phyloP scores from a whole-genome alignment of 306 rosid species.

The Rubus idaeus region DNA sequence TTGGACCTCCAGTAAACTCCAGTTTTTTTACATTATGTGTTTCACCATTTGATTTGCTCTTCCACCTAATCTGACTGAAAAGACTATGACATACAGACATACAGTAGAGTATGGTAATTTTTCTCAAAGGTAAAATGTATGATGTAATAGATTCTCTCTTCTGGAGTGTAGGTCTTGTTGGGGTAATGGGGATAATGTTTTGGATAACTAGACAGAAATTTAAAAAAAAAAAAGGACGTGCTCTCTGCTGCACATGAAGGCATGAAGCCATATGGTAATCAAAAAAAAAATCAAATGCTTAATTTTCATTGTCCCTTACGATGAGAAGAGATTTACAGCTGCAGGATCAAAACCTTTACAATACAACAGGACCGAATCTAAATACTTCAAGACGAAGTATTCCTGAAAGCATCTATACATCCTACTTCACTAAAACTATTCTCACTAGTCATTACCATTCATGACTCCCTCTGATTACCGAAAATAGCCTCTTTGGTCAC shows the following conservation, averaged over 20 bases:
- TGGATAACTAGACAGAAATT: background rate
- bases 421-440: slow-evolving; percentile 26
- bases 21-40: too few relatives aligned
- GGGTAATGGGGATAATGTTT: background rate
- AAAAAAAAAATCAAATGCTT: background rate
- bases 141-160: background rate
- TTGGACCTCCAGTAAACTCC: background rate
- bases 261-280: background rate
- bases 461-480: slow-evolving; percentile 26
- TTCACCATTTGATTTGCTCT: too few relatives aligned
- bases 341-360: slow-evolving; percentile 44
- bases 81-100: too few relatives aligned
- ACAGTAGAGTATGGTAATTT: background rate
- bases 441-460: slow-evolving; percentile 15
- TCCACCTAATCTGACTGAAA: too few relatives aligned
- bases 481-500: slow-evolving; percentile 54
- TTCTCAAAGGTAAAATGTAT: too few relatives aligned
- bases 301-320: background rate
- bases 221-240: background rate
- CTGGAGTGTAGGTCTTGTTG: background rate
- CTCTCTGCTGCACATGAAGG: background rate
- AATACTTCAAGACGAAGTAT: slow-evolving; percentile 77
- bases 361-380: slow-evolving; percentile 18
- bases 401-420: slow-evolving; percentile 40
- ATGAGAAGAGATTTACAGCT: slow-evolving; percentile 30